Conservation (phyloP, 805 yeast genomes). For the Saccharomycopsis sp. region DNA sequence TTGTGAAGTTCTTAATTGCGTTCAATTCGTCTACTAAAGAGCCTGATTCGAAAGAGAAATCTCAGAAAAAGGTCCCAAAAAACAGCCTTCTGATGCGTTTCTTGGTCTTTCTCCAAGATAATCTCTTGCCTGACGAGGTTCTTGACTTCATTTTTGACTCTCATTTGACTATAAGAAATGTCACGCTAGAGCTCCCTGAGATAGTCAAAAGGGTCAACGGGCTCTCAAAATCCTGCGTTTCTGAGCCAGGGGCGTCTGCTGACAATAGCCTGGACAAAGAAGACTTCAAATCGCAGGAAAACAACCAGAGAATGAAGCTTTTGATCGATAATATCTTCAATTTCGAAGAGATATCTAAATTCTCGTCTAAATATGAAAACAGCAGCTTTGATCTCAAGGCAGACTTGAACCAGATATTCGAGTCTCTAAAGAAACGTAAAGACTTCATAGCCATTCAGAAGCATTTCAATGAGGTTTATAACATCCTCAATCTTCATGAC, state of each 20-base stretch:
- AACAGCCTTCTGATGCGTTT: neutral
- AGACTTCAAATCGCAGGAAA: neutral
- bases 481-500: neutral
- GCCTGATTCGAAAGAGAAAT: neutral
- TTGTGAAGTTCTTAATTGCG: neutral
- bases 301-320: neutral
- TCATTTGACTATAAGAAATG: neutral
- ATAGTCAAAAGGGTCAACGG: neutral
- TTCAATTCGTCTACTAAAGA: neutral
- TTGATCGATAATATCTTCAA: neutral
- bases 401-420: neutral
- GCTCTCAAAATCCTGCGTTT: neutral
- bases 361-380: neutral
- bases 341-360: neutral
- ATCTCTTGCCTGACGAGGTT: neutral
- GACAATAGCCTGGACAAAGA: neutral
- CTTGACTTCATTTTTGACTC: slow-evolving; percentile 1
- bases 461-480: neutral
- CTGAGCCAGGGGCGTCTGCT: neutral
- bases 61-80: neutral
- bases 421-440: neutral
- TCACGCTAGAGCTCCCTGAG: neutral
- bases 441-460: neutral
- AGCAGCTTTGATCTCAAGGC: neutral
- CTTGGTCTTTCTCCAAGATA: neutral